These are phyloP conservation scores for Penicillium fuscoglaucum DNA, from an alignment of 2,329 filamentous ascomycete genomes.

Conservation along the genomic window DNA sequence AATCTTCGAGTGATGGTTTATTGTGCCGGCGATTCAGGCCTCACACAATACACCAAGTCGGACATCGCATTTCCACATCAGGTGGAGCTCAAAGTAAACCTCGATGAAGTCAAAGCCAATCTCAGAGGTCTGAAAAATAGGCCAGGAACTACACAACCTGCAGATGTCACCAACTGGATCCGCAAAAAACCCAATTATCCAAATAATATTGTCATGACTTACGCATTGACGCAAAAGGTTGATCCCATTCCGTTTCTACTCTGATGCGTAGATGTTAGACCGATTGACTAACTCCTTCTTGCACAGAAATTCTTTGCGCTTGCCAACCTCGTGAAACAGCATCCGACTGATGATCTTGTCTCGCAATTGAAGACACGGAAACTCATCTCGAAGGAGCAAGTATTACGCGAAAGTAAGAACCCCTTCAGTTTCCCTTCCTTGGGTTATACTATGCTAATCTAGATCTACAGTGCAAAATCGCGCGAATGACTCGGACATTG, in stretches of 20 bases:
- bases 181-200: constrained; percentile 66
- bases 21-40: constrained; percentile 65
- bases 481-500: constrained; percentile 83
- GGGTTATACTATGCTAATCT: constrained; percentile 23
- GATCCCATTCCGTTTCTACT: constrained; percentile 29
- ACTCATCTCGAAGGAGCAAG: constrained; percentile 75
- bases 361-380: constrained; percentile 64
- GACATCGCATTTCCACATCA: constrained; percentile 90
- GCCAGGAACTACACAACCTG: constrained; percentile 88
- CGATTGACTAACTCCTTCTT: background rate
- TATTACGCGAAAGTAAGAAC: constrained; percentile 74
- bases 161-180: constrained; percentile 80
- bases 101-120: constrained; percentile 86
- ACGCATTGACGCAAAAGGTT: constrained; percentile 87
- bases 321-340: constrained; percentile 72
- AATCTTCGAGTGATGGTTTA: constrained; percentile 77
- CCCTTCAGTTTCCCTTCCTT: constrained; percentile 6
- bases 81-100: constrained; percentile 88
- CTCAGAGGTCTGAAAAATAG: constrained; percentile 93
- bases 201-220: constrained; percentile 83
- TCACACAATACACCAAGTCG: constrained; percentile 56
- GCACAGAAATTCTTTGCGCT: constrained; percentile 69
- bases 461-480: constrained; percentile 67
- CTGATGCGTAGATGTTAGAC: background rate
- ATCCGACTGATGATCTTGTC: constrained; percentile 71